phyloP scores from a whole-genome alignment of 2,329 filamentous ascomycete genomes.

The Aurifilum marmelostoma region DNA sequence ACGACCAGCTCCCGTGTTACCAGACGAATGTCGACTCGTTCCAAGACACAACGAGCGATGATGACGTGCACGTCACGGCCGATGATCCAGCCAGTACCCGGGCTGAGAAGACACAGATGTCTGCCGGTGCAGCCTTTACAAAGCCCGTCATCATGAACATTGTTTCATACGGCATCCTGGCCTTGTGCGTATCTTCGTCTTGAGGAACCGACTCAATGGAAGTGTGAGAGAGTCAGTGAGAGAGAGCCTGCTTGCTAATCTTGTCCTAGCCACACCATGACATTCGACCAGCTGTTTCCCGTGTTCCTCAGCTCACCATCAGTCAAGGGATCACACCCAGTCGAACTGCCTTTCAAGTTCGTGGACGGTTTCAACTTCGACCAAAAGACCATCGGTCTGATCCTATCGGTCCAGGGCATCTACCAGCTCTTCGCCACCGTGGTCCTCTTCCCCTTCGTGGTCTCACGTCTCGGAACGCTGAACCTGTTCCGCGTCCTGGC shows the following conservation, averaged over 20 bases:
- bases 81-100: slow-evolving; percentile 42
- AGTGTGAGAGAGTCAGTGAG: neutral
- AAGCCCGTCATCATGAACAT: slow-evolving; percentile 86
- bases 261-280: slow-evolving; percentile 82
- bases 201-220: neutral
- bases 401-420: slow-evolving; percentile 85
- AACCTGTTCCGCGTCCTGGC: slow-evolving; percentile 82
- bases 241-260: slow-evolving; percentile 32
- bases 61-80: slow-evolving; percentile 23
- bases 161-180: slow-evolving; percentile 85
- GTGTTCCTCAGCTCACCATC: slow-evolving; percentile 79
- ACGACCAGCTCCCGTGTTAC: slow-evolving; percentile 71
- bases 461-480: slow-evolving; percentile 74
- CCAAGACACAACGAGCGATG: slow-evolving; percentile 43
- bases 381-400: slow-evolving; percentile 82
- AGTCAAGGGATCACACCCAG: slow-evolving; percentile 52
- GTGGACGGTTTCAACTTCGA: slow-evolving; percentile 82
- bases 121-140: slow-evolving; percentile 67
- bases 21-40: slow-evolving; percentile 62
- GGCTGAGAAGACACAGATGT: slow-evolving; percentile 22
- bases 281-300: slow-evolving; percentile 90
- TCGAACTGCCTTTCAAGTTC: slow-evolving; percentile 81
- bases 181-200: slow-evolving; percentile 72
- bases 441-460: slow-evolving; percentile 79
- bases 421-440: slow-evolving; percentile 89